Conservation (phyloP, 495 filamentous ascomycete species). For the Usnea hakonensis region DNA sequence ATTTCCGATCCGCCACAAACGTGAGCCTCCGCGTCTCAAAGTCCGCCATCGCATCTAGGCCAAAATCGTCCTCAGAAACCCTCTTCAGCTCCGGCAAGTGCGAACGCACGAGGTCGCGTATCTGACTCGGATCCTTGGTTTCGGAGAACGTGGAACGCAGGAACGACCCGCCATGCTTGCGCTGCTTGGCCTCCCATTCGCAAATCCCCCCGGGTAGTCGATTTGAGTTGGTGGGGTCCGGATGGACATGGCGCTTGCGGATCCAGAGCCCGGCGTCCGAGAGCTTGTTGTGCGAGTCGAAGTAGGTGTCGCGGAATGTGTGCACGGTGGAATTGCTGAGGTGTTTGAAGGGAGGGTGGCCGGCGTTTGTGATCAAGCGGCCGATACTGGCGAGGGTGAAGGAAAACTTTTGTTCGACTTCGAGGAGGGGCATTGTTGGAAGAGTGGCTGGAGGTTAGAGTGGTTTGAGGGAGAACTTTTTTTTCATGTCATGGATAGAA, state of each 20-base stretch:
- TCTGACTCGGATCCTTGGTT: constrained; percentile 15
- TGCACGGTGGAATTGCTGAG: constrained; percentile 20
- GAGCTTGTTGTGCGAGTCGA: constrained; percentile 25
- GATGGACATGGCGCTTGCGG: constrained; percentile 22
- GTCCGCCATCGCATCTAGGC: constrained; percentile 25
- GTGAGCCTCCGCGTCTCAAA: constrained; percentile 27
- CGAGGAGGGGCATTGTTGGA: constrained; percentile 22
- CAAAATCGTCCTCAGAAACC: constrained; percentile 13
- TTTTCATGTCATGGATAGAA: neutral
- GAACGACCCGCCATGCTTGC: constrained; percentile 21
- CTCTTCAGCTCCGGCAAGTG: neutral
- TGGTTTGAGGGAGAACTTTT: neutral
- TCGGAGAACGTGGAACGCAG: constrained; percentile 29
- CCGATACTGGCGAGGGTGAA: constrained; percentile 17
- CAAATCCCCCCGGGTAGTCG: neutral
- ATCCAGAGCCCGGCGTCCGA: constrained; percentile 28
- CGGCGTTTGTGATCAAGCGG: neutral
- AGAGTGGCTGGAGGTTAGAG: neutral
- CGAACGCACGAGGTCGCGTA: constrained; percentile 8
- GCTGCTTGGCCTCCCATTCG: constrained; percentile 30
- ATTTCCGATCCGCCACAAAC: constrained; percentile 30
- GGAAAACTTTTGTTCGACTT: constrained; percentile 35
- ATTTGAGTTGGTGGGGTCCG: neutral
- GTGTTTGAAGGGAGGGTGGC: constrained; percentile 19
- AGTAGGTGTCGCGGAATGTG: constrained; percentile 31